These are phyloP conservation scores for Colletotrichum spinosum DNA, from an alignment of 2,329 filamentous ascomycete genomes.

Conservation along the genomic window DNA sequence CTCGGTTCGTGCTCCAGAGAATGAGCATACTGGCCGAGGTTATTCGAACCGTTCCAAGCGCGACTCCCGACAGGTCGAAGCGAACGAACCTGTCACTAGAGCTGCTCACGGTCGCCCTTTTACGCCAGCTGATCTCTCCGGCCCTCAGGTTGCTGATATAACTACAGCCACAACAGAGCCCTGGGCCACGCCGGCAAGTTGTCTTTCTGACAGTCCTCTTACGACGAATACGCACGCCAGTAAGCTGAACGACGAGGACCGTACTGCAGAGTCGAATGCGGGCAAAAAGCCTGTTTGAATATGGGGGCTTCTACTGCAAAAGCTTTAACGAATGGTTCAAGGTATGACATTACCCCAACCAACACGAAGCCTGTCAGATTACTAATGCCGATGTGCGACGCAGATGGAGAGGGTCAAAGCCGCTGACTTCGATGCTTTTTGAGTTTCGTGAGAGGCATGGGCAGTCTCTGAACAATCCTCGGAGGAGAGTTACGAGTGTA, in stretches of 20 bases:
- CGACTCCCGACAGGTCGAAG: background rate
- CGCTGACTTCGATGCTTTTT: no score
- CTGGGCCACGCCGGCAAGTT: slow-evolving; percentile 33
- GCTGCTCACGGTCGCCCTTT: slow-evolving; percentile 18
- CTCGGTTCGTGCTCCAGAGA: slow-evolving; percentile 9
- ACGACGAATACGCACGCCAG: background rate
- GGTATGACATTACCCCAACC: no score
- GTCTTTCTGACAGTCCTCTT: slow-evolving; percentile 20
- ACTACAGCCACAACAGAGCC: slow-evolving; percentile 29
- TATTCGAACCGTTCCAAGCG: background rate
- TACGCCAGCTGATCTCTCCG: slow-evolving; percentile 23
- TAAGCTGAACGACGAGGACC: slow-evolving; percentile 1
- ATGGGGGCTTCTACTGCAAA: no score
- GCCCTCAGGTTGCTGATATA: slow-evolving; percentile 9
- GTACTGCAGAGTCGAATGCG: no score
- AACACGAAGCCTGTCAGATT: no score
- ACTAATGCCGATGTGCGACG: no score
- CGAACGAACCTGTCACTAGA: background rate
- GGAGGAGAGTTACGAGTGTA: slow-evolving; percentile 13
- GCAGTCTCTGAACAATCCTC: background rate
- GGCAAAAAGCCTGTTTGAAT: no score
- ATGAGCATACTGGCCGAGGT: slow-evolving; percentile 8
- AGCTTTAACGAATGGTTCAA: no score
- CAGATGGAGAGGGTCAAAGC: no score
- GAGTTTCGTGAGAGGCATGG: no score